These are phyloP conservation scores for Penicillium expansum DNA, from an alignment of 2,329 filamentous ascomycete genomes.

Conservation along the genomic window DNA sequence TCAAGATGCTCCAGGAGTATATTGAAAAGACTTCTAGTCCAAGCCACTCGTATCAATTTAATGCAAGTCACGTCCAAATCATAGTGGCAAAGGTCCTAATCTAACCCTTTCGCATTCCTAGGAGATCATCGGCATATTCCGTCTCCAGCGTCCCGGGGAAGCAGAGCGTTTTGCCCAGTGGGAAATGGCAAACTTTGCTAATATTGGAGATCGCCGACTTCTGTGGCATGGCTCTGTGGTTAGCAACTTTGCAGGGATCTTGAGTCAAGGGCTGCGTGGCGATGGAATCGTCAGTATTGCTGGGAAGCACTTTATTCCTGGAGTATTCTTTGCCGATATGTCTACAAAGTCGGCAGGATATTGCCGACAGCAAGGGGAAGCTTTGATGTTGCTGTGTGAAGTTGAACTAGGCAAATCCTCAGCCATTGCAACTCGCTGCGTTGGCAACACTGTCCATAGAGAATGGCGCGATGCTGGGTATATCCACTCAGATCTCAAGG, in stretches of 20 bases:
- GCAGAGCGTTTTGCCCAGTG: constrained; percentile 8
- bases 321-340: constrained; percentile 17
- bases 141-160: constrained; percentile 14
- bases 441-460: neutral
- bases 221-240: constrained; percentile 17
- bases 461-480: constrained; percentile 11
- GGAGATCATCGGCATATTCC: constrained; percentile 11
- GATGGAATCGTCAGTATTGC: neutral
- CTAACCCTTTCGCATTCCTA: neutral
- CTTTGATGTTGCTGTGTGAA: constrained; percentile 18
- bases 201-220: constrained; percentile 6
- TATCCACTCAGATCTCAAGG: constrained; percentile 11
- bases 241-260: constrained; percentile 15
- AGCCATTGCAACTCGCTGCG: neutral
- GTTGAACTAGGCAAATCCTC: constrained; percentile 10
- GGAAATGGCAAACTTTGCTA: neutral
- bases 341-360: constrained; percentile 12
- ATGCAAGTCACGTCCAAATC: neutral
- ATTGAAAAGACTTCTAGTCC: neutral
- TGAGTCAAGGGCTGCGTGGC: constrained; percentile 15
- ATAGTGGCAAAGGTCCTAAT: neutral
- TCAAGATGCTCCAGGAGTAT: constrained; percentile 3
- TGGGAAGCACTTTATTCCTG: constrained; percentile 4
- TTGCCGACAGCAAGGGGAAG: neutral
- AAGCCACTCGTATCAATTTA: neutral